These are phyloP conservation scores for Erodium trifolium DNA, from an alignment of 441 rosid genomes.

Conservation along the genomic window DNA sequence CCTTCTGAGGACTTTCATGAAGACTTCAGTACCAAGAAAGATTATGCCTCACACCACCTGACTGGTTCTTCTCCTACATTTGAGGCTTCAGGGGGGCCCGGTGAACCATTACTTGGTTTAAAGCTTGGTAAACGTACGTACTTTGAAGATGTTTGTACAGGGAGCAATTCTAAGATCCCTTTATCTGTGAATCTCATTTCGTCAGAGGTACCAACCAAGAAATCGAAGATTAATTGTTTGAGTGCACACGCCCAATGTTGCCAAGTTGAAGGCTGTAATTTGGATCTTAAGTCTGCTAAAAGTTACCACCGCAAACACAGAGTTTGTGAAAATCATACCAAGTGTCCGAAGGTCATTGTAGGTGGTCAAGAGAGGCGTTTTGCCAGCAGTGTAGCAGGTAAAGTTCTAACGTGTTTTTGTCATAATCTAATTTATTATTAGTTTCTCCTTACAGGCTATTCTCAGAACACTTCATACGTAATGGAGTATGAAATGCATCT, in stretches of 20 bases:
- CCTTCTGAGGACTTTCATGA: conserved; percentile 34
- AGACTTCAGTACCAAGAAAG: conserved; percentile 34
- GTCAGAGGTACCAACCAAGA: conserved; percentile 43
- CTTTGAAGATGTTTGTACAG: conserved; percentile 19
- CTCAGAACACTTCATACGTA: not conserved
- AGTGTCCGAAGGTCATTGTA: conserved; percentile 64
- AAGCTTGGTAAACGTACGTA: conserved; percentile 65
- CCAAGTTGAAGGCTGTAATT: conserved; percentile 78
- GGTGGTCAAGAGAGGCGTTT: conserved; percentile 68
- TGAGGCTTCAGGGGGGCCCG: conserved; percentile 20
- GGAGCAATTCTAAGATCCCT: conserved; percentile 18
- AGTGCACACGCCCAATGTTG: conserved; percentile 36
- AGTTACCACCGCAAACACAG: conserved; percentile 75
- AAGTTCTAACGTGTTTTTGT: not conserved
- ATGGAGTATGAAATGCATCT: not conserved
- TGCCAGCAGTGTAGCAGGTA: conserved; percentile 98
- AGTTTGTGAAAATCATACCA: conserved; percentile 77
- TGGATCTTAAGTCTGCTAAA: conserved; percentile 71
- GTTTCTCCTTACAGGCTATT: not conserved
- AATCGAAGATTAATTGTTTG: conserved; percentile 44
- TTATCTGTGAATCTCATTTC: conserved; percentile 18
- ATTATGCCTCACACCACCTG: conserved; percentile 23
- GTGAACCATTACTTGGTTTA: conserved; percentile 49
- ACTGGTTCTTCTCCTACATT: conserved; percentile 23
- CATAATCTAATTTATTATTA: not conserved